Evolutionary conservation across 2,329 filamentous ascomycete species (phyloP).

Genomic region (Botryosphaeria agaves): DNA sequence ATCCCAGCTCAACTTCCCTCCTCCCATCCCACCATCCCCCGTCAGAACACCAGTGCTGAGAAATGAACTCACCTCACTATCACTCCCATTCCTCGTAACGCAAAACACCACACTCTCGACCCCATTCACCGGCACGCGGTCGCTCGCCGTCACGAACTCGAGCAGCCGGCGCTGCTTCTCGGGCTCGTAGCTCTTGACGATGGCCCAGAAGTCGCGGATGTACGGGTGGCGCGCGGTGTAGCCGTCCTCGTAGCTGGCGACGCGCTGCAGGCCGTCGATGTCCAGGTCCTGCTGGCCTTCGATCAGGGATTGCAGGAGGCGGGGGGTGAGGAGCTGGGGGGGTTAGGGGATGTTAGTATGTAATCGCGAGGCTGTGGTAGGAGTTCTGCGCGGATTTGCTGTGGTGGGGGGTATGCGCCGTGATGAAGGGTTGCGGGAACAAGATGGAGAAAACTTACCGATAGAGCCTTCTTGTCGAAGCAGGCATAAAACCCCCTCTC

Average conservation of each 20-base stretch:
- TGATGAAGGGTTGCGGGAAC: too few relatives aligned
- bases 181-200: constrained; percentile 51
- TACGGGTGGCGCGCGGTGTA: constrained; percentile 54
- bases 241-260: constrained; percentile 60
- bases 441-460: too few relatives aligned
- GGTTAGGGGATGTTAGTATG: too few relatives aligned
- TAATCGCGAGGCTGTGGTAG: too few relatives aligned
- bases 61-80: constrained; percentile 31
- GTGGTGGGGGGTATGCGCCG: too few relatives aligned
- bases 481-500: constrained; percentile 63
- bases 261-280: constrained; percentile 50
- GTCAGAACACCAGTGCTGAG: too few relatives aligned
- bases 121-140: constrained; percentile 77
- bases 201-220: constrained; percentile 68
- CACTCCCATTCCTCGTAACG: constrained; percentile 59
- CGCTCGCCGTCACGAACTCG: constrained; percentile 89
- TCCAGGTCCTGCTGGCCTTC: constrained; percentile 76
- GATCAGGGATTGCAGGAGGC: constrained; percentile 56
- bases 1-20: too few relatives aligned
- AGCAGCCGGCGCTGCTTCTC: constrained; percentile 59
- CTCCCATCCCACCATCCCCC: too few relatives aligned
- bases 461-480: constrained; percentile 51
- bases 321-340: constrained; percentile 43
- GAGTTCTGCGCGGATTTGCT: too few relatives aligned
- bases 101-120: constrained; percentile 69